These are phyloP conservation scores for Caloboletus inedulis DNA, from an alignment of 1,284 basidiomycete genomes.

Conservation along the genomic window DNA sequence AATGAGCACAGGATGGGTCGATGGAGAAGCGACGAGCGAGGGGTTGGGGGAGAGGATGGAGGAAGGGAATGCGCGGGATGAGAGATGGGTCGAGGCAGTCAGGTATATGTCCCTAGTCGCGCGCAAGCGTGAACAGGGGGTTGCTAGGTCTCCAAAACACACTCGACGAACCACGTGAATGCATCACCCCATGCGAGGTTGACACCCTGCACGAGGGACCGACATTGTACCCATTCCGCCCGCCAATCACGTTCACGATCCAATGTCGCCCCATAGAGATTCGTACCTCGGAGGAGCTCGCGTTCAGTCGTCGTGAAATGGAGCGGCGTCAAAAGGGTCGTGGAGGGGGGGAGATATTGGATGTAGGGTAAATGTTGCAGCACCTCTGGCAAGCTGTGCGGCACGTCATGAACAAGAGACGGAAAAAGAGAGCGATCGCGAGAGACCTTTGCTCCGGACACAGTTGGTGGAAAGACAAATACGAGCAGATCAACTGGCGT, in stretches of 20 bases:
- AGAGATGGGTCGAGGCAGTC: constrained; percentile 70
- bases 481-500: constrained; percentile 69
- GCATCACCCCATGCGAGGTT: constrained; percentile 45
- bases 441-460: constrained; percentile 31
- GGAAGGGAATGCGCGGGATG: constrained; percentile 87
- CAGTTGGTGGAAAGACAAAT: constrained; percentile 73
- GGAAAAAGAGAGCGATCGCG: constrained; percentile 2
- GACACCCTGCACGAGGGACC: constrained; percentile 35
- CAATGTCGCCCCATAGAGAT: constrained; percentile 69
- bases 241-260: constrained; percentile 61
- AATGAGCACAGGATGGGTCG: constrained; percentile 74
- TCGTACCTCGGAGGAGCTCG: constrained; percentile 68
- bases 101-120: constrained; percentile 64
- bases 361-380: constrained; percentile 65
- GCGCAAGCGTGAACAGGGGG: not conserved
- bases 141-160: not conserved
- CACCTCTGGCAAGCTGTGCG: constrained; percentile 16
- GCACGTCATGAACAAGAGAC: constrained; percentile 30
- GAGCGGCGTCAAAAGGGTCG: constrained; percentile 69
- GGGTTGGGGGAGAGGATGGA: constrained; percentile 62
- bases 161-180: constrained; percentile 64
- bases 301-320: constrained; percentile 67
- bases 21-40: constrained; percentile 45
- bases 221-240: constrained; percentile 57
- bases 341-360: constrained; percentile 55